Evolutionary conservation across 1,139 yeast species (phyloP).

Genomic region (Arxiozyma slooffiae): DNA sequence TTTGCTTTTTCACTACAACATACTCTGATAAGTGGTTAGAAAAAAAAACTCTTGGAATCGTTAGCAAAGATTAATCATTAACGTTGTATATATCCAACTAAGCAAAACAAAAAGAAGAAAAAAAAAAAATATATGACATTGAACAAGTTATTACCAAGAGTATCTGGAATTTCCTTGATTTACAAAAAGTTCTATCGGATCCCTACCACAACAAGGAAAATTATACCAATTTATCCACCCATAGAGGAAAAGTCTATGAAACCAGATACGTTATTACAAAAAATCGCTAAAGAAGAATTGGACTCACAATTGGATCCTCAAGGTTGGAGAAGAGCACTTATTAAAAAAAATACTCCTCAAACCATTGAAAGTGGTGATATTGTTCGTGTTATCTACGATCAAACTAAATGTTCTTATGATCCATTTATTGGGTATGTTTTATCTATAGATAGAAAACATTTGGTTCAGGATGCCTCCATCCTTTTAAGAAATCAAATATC

Average conservation of each 20-base stretch:
- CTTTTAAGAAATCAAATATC: constrained; percentile 70
- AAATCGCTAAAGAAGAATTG: constrained; percentile 18
- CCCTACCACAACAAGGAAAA: constrained; percentile 21
- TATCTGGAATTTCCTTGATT: background rate
- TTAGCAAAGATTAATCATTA: too few relatives aligned
- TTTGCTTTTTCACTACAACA: too few relatives aligned
- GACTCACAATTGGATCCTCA: constrained; percentile 49
- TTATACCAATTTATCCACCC: constrained; percentile 32
- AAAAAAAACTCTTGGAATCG: too few relatives aligned
- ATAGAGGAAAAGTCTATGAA: constrained; percentile 9
- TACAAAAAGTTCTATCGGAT: constrained; percentile 14
- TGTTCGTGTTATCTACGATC: constrained; percentile 63
- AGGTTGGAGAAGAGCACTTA: constrained; percentile 60
- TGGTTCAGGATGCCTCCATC: constrained; percentile 51
- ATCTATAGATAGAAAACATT: constrained; percentile 54
- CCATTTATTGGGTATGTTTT: constrained; percentile 64
- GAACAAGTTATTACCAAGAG: background rate
- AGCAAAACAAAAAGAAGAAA: background rate
- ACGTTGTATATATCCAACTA: too few relatives aligned
- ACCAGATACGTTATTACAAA: constrained; percentile 9
- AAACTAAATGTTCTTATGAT: constrained; percentile 46
- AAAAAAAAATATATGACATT: background rate
- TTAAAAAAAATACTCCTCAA: constrained; percentile 41
- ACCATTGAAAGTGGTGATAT: constrained; percentile 71
- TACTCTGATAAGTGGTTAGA: too few relatives aligned